These are phyloP conservation scores for Micractinium sp. DNA, from an alignment of 139 green algal genomes.

Conservation along the genomic window DNA sequence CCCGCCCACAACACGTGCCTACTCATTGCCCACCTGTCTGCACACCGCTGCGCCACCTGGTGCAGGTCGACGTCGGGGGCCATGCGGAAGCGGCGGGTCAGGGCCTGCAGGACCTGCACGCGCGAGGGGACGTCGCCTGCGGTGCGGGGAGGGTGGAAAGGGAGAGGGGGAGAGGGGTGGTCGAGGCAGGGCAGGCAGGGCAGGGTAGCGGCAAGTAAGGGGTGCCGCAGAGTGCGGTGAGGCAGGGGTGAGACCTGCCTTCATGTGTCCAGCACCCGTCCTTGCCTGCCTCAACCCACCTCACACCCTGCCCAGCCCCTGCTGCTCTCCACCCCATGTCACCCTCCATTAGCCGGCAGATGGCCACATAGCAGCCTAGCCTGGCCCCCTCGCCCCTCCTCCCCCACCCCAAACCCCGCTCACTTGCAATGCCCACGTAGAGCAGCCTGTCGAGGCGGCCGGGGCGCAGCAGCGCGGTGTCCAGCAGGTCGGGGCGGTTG, in stretches of 20 bases:
- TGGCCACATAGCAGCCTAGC: neutral
- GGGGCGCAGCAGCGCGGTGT: constrained; percentile 88
- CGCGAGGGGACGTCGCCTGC: constrained; percentile 44
- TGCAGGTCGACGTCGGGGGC: constrained; percentile 71
- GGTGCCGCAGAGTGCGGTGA: neutral
- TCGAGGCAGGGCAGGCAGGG: neutral
- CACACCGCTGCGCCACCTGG: constrained; percentile 62
- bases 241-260: too few relatives aligned
- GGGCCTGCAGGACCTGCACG: constrained; percentile 70
- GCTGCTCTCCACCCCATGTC: too few relatives aligned
- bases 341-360: neutral
- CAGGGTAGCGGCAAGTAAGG: neutral
- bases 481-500: constrained; percentile 95
- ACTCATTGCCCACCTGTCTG: constrained; percentile 31
- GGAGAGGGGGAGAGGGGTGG: neutral
- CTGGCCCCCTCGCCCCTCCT: neutral
- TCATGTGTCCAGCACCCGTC: neutral
- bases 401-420: neutral
- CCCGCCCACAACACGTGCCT: neutral
- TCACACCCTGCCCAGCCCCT: neutral
- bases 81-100: constrained; percentile 91
- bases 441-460: constrained; percentile 92
- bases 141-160: neutral
- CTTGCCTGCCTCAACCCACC: neutral
- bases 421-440: constrained; percentile 83